phyloP scores from a whole-genome alignment of 805 yeast species.

The Candida morakotiae region DNA sequence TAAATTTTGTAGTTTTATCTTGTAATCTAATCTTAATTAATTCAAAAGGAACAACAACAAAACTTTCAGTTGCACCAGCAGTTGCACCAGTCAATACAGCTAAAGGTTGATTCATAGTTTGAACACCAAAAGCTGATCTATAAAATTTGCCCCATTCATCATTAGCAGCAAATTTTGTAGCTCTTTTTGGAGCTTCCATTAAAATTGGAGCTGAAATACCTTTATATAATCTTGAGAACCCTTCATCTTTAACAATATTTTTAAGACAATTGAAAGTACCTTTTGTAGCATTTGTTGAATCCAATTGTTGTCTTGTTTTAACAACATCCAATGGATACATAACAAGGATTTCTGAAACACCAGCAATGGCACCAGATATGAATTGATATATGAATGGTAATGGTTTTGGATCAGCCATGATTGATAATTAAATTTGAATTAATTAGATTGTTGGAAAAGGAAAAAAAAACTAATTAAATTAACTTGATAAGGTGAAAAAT shows the following conservation, averaged over 20 bases:
- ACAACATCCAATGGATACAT: constrained; percentile 98
- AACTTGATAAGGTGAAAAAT: no score
- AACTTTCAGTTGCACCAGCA: constrained; percentile 96
- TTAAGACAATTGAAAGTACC: constrained; percentile 83
- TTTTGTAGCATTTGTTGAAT: constrained; percentile 57
- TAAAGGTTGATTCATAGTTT: constrained; percentile 70
- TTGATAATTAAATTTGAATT: background rate
- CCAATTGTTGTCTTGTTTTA: constrained; percentile 90
- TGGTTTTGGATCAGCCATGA: constrained; percentile 20
- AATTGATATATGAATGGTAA: constrained; percentile 92
- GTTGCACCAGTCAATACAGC: constrained; percentile 94
- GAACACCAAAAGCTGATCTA: constrained; percentile 63
- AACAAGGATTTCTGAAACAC: constrained; percentile 89
- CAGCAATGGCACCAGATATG: constrained; percentile 91
- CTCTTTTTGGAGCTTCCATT: constrained; percentile 99
- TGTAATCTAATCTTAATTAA: constrained; percentile 92
- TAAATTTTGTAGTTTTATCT: constrained; percentile 77
- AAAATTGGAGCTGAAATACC: constrained; percentile 95
- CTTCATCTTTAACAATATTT: constrained; percentile 84
- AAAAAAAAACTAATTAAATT: no score
- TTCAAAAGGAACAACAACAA: constrained; percentile 97
- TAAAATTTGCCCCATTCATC: constrained; percentile 93
- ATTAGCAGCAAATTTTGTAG: constrained; percentile 96
- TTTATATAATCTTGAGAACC: constrained; percentile 76
- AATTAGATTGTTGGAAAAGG: background rate